Evolutionary conservation across 148 eudicot species (phyloP), one percentile per base, ranked within the genome.

Genomic region (Polygonum aviculare): DNA sequence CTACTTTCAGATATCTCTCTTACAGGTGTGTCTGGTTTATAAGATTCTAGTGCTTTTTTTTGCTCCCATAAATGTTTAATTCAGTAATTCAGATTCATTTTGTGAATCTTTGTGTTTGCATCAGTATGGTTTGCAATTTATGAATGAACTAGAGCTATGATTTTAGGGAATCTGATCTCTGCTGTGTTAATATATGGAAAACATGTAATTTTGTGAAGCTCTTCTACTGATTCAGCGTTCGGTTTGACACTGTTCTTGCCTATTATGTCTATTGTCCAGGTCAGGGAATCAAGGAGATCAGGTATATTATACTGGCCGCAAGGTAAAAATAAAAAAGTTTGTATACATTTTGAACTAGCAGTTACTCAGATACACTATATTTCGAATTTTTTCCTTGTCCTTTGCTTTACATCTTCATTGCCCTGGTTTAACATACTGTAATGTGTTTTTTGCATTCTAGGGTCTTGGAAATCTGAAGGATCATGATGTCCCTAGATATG

Each of bases 1-100:
- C 96, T 72, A 80, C 91, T 2, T 90, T 84, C 85, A 85, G 89
- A 69, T 87, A 90, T 81, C 89, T 92, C 82, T 82, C 91, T 76
- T 83, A 44, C 76, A 90, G 98, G 98, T 93, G 65, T 65, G 82
- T 82, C 18, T 72, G 18, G 14, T 77, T 31, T n/a, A 12, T 33
- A 12, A 3, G 40, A 63, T 59, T 59, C 8, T n/a, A 59, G 33
- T 26, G 31, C 35, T 59, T 2, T 21, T 59, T 59, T 59, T 35
- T 59, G 31, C 31, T 59, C 4, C 7, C 1, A 4, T 52, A 3
- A 18, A 4, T 54, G n/a, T 54, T n/a, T 8, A 3, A 22, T 26
- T 60, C 5, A 11, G 21, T 22, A 60, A n/a, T 44, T 57, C 26
- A 21, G 33, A 39, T 72, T 60, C 38, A 60, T 9, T 12, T 60